Evolutionary conservation across 306 rosid genomes (phyloP).

Genomic region (Inga oerstediana): DNA sequence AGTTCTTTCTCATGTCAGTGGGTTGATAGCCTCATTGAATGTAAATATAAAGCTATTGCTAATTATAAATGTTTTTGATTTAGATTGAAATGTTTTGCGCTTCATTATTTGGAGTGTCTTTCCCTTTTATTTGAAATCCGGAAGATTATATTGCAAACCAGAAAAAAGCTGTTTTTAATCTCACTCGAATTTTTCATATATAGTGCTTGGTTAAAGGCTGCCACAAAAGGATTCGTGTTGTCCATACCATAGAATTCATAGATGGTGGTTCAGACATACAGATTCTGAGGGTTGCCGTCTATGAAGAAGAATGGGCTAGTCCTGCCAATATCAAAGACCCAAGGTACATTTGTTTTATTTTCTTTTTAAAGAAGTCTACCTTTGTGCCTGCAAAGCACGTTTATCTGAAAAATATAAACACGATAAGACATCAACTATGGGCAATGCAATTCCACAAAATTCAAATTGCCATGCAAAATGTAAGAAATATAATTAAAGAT

Average conservation of each 20-base stretch:
- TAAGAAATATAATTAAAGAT: not conserved
- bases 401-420: not conserved
- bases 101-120: not conserved
- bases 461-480: slow-evolving; percentile 11
- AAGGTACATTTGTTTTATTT: slow-evolving; percentile 57
- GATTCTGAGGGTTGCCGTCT: slow-evolving; percentile 84
- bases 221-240: slow-evolving; percentile 84
- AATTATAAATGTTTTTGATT: not conserved
- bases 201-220: slow-evolving; percentile 97
- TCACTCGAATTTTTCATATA: slow-evolving; percentile 17
- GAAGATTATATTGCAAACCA: slow-evolving; percentile 1
- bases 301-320: slow-evolving; percentile 91
- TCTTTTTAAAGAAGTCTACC: not conserved
- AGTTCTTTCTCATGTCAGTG: not conserved
- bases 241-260: slow-evolving; percentile 86
- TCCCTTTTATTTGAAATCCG: not conserved
- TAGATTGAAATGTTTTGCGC: not conserved
- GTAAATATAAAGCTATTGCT: not conserved
- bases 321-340: slow-evolving; percentile 57
- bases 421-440: not conserved
- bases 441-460: not conserved
- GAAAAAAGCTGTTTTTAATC: slow-evolving; percentile 16
- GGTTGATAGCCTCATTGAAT: slow-evolving; percentile 5
- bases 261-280: slow-evolving; percentile 88
- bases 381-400: slow-evolving; percentile 16